A percentile compares a stretch with the other conserved stretches of the same genome.
Conservation (phyloP, 331 rosid genomes). For the Rosa hybrid region DNA sequence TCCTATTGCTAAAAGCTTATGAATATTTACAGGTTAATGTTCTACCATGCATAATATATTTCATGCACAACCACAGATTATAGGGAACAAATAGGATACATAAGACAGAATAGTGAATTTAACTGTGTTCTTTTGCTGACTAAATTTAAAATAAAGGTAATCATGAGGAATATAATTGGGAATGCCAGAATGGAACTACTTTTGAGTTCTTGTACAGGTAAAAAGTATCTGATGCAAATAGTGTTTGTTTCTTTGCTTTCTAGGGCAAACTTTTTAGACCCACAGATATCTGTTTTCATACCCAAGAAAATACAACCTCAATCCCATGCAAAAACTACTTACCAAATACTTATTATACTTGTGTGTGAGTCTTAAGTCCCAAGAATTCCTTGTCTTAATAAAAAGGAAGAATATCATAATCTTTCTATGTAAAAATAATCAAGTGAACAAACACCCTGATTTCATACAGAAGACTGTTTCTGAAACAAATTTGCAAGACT, state of each 20-base stretch:
- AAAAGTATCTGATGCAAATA: constrained; percentile 17
- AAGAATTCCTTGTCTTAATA: neutral
- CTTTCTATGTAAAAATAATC: neutral
- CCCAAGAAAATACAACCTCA: neutral
- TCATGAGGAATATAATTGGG: constrained; percentile 14
- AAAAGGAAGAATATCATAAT: neutral
- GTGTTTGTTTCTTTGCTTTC: constrained; percentile 17
- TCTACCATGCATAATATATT: neutral
- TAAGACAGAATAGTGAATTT: neutral
- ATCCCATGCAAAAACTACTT: constrained; percentile 15
- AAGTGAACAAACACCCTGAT: neutral
- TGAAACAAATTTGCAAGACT: neutral
- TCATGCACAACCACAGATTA: neutral
- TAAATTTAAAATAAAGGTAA: neutral
- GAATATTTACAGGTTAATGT: neutral
- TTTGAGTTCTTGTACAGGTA: constrained; percentile 21
- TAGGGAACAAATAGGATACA: neutral
- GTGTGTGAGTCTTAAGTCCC: neutral
- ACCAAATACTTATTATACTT: neutral
- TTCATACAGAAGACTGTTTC: neutral
- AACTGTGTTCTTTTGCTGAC: neutral
- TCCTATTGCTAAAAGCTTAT: neutral
- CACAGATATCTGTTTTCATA: constrained; percentile 21
- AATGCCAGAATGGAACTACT: constrained; percentile 7
- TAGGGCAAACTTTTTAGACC: constrained; percentile 18